These are phyloP conservation scores for Skeletonema grethae DNA, from an alignment of 108 stramenopile species.

Conservation along the genomic window DNA sequence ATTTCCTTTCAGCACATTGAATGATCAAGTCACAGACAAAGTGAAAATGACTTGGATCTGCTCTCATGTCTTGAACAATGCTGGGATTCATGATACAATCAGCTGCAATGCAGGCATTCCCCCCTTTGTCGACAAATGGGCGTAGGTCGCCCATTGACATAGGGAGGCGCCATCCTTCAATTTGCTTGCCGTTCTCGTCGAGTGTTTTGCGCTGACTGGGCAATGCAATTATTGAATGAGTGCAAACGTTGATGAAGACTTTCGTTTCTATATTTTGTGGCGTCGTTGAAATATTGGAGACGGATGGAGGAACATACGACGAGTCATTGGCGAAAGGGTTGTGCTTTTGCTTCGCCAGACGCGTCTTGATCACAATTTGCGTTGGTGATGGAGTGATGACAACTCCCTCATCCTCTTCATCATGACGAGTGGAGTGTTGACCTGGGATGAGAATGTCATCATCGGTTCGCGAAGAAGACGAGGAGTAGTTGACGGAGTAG, in stretches of 20 bases:
- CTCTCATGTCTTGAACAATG: slow-evolving; percentile 31
- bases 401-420: slow-evolving; percentile 19
- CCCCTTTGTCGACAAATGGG: slow-evolving; percentile 29
- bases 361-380: slow-evolving; percentile 43
- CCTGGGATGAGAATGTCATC: neutral
- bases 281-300: slow-evolving; percentile 6
- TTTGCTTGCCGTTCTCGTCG: slow-evolving; percentile 34
- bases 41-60: slow-evolving; percentile 26
- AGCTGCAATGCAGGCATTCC: slow-evolving; percentile 14
- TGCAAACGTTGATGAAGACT: slow-evolving; percentile 47
- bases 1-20: slow-evolving; percentile 38
- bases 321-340: neutral
- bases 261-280: slow-evolving; percentile 18
- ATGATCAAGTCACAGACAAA: slow-evolving; percentile 40
- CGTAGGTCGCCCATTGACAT: slow-evolving; percentile 51
- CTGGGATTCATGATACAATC: slow-evolving; percentile 36
- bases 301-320: neutral
- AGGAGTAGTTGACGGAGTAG: neutral
- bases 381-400: slow-evolving; percentile 41
- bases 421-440: neutral
- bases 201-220: slow-evolving; percentile 33
- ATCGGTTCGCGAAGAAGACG: neutral
- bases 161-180: slow-evolving; percentile 43
- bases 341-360: slow-evolving; percentile 14
- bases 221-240: slow-evolving; percentile 32